phyloP scores from a whole-genome alignment of 2,329 filamentous ascomycete genomes.

The Aureobasidium pullulans region DNA sequence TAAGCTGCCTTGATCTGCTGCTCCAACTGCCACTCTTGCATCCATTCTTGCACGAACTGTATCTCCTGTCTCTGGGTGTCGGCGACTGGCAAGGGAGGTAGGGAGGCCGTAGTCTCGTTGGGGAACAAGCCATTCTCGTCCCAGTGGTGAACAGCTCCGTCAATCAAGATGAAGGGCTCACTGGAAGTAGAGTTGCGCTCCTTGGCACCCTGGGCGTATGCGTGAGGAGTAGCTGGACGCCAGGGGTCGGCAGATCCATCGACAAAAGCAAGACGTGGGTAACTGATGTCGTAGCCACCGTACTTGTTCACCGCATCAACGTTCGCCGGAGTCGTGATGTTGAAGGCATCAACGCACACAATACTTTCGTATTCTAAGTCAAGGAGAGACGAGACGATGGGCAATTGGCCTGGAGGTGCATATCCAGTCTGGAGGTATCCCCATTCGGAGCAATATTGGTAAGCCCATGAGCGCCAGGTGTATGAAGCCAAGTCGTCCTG shows the following conservation, averaged over 20 bases:
- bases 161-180: conserved; percentile 68
- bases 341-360: conserved; percentile 62
- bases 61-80: conserved; percentile 53
- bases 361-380: conserved; percentile 55
- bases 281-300: conserved; percentile 65
- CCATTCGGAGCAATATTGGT: conserved; percentile 58
- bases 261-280: conserved; percentile 67
- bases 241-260: conserved; percentile 76
- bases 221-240: conserved; percentile 66
- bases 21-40: conserved; percentile 49
- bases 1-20: conserved; percentile 10
- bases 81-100: conserved; percentile 54
- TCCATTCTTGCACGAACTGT: conserved; percentile 59
- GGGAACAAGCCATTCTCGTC: conserved; percentile 62
- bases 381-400: conserved; percentile 64
- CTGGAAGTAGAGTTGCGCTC: conserved; percentile 52
- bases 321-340: conserved; percentile 57
- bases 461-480: conserved; percentile 48
- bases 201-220: conserved; percentile 46
- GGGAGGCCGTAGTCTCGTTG: conserved; percentile 50
- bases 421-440: conserved; percentile 71
- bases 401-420: conserved; percentile 55
- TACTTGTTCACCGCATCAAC: conserved; percentile 65
- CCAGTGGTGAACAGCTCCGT: conserved; percentile 74
- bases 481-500: conserved; percentile 35